Conservation (phyloP, 1,284 basidiomycete genomes). For the Singerocomus inundabilis region DNA sequence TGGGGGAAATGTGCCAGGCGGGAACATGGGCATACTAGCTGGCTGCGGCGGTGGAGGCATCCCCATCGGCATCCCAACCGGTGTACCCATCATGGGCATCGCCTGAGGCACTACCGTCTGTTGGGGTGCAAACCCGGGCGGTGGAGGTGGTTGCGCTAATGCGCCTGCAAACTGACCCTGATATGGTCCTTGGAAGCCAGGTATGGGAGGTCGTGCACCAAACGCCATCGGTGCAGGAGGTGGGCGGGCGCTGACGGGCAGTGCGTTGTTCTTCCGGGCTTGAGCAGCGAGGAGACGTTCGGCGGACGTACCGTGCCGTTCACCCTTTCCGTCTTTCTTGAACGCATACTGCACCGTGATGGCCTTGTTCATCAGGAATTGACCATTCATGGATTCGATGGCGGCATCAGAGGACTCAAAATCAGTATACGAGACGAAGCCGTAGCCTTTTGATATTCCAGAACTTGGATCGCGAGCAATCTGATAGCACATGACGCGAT, state of each 20-base stretch:
- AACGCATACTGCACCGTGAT: constrained; percentile 97
- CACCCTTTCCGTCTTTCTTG: constrained; percentile 98
- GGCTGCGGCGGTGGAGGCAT: constrained; percentile 39
- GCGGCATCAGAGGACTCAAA: constrained; percentile 98
- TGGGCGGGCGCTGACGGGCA: constrained; percentile 70
- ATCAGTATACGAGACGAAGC: constrained; percentile 95
- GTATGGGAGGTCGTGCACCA: constrained; percentile 58
- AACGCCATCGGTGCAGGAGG: constrained; percentile 68
- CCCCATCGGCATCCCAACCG: constrained; percentile 37
- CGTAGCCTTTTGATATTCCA: constrained; percentile 92
- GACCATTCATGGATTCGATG: constrained; percentile 94
- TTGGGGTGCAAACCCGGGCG: constrained; percentile 68
- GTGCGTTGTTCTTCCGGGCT: constrained; percentile 91
- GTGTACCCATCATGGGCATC: constrained; percentile 39
- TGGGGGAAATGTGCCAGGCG: constrained; percentile 33
- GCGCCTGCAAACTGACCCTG: constrained; percentile 88
- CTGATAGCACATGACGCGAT: constrained; percentile 41
- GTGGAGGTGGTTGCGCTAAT: constrained; percentile 67
- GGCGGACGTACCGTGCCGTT: constrained; percentile 93
- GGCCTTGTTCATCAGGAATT: constrained; percentile 98
- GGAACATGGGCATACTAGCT: constrained; percentile 34
- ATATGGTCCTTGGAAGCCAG: constrained; percentile 68
- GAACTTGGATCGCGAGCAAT: constrained; percentile 86
- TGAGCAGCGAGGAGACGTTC: constrained; percentile 94
- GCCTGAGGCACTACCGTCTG: constrained; percentile 56